phyloP scores from a whole-genome alignment of 495 filamentous ascomycete species.

The Staphylotrichum tortipilum region DNA sequence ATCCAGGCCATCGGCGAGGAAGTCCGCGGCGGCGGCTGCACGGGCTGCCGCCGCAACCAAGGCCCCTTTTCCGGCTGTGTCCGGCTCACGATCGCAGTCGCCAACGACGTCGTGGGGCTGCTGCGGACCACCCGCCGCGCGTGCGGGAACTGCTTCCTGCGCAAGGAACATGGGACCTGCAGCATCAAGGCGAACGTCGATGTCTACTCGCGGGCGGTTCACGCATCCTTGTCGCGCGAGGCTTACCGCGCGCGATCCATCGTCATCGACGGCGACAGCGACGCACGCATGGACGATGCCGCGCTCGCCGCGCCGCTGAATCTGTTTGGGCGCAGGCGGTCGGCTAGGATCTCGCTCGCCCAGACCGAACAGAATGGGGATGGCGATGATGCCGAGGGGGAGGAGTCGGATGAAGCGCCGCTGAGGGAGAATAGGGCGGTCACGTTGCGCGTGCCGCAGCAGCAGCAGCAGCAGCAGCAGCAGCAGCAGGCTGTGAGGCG shows the following conservation, averaged over 20 bases:
- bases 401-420: background rate
- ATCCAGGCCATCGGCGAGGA: slow-evolving; percentile 5
- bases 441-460: no score
- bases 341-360: background rate
- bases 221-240: no score
- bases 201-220: no score
- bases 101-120: background rate
- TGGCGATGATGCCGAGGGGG: background rate
- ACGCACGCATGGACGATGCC: background rate
- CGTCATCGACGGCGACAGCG: no score
- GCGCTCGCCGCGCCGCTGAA: background rate
- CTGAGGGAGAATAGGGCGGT: no score
- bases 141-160: slow-evolving; percentile 10
- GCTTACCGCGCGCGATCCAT: no score
- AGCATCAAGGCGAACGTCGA: background rate
- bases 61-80: slow-evolving; percentile 7
- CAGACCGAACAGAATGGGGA: background rate
- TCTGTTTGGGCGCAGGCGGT: background rate
- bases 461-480: no score
- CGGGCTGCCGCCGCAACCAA: slow-evolving; percentile 6
- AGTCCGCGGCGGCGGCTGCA: slow-evolving; percentile 8
- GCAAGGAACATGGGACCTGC: background rate
- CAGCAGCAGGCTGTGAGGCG: no score
- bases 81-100: background rate
- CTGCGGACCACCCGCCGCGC: background rate